Conservation (phyloP, 148 eudicot species). For the Spergularia marina region DNA sequence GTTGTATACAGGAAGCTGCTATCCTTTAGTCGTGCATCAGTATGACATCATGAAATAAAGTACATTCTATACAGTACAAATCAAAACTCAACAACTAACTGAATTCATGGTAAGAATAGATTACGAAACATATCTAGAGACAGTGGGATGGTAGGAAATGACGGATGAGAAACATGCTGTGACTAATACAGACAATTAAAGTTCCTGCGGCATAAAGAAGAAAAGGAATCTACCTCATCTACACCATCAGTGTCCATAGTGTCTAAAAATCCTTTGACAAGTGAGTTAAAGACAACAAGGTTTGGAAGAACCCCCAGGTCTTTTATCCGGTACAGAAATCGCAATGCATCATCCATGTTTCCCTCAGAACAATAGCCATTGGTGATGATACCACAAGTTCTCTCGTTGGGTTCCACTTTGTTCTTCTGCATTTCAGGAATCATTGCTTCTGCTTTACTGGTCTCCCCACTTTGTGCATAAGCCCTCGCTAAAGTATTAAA, state of each 20-base stretch:
- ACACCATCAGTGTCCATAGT: constrained; percentile 63
- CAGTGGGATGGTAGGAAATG: too few relatives aligned
- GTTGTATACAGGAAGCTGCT: too few relatives aligned
- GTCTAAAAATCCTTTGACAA: constrained; percentile 83
- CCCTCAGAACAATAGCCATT: constrained; percentile 83
- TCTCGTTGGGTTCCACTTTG: constrained; percentile 59
- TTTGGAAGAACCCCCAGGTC: constrained; percentile 67
- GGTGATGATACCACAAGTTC: constrained; percentile 85
- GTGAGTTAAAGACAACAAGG: constrained; percentile 74
- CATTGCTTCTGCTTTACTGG: constrained; percentile 70
- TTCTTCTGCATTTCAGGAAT: constrained; percentile 67
- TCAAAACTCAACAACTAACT: too few relatives aligned
- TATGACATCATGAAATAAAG: too few relatives aligned
- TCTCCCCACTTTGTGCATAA: constrained; percentile 66
- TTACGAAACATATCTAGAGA: too few relatives aligned
- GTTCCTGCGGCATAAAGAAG: neutral
- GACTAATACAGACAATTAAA: neutral
- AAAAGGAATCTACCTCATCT: constrained; percentile 60
- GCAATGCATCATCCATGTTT: constrained; percentile 72
- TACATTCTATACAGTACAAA: too few relatives aligned
- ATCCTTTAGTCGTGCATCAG: too few relatives aligned
- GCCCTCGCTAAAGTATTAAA: constrained; percentile 74
- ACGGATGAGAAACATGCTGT: too few relatives aligned
- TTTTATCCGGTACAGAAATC: constrained; percentile 80
- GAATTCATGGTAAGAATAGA: too few relatives aligned